These are phyloP conservation scores for Spizellomyces punctatus DNA, from an alignment of 192 early-diverging fungal species.

Conservation along the genomic window DNA sequence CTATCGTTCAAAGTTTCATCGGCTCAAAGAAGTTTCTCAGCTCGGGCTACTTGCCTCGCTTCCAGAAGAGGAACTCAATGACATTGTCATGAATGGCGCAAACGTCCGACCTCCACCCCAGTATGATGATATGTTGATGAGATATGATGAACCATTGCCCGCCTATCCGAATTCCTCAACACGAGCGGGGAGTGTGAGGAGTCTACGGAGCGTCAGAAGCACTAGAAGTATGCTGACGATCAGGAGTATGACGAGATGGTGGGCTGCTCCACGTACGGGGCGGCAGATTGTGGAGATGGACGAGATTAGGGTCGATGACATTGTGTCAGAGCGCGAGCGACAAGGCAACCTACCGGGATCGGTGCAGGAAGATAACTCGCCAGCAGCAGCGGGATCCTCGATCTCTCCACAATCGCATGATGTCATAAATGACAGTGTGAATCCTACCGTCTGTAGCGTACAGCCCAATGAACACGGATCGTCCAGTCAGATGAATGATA, in stretches of 20 bases:
- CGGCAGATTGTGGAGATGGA: too few relatives aligned
- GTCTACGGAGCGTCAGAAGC: not conserved
- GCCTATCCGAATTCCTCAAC: not conserved
- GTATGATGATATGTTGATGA: conserved; percentile 2
- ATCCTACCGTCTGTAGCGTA: too few relatives aligned
- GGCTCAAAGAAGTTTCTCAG: conserved; percentile 14
- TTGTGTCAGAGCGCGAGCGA: too few relatives aligned
- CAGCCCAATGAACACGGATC: too few relatives aligned
- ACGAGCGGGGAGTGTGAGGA: not conserved
- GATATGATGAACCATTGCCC: conserved; percentile 9
- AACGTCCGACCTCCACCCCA: conserved; percentile 6
- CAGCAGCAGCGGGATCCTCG: too few relatives aligned
- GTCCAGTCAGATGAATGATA: too few relatives aligned
- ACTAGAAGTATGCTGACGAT: not conserved
- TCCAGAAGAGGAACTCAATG: conserved; percentile 22
- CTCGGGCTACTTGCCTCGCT: conserved; percentile 12
- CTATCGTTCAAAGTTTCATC: conserved; percentile 1
- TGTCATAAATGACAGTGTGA: too few relatives aligned
- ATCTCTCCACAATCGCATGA: too few relatives aligned
- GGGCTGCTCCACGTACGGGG: not conserved
- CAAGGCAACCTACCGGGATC: too few relatives aligned
- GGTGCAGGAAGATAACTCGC: too few relatives aligned
- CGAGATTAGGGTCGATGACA: too few relatives aligned
- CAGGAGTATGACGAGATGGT: not conserved
- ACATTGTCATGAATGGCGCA: conserved; percentile 24